Base-by-base conservation (phyloP, 371 early-diverging fungal species). In the Haplosporangium sp. region DNA sequence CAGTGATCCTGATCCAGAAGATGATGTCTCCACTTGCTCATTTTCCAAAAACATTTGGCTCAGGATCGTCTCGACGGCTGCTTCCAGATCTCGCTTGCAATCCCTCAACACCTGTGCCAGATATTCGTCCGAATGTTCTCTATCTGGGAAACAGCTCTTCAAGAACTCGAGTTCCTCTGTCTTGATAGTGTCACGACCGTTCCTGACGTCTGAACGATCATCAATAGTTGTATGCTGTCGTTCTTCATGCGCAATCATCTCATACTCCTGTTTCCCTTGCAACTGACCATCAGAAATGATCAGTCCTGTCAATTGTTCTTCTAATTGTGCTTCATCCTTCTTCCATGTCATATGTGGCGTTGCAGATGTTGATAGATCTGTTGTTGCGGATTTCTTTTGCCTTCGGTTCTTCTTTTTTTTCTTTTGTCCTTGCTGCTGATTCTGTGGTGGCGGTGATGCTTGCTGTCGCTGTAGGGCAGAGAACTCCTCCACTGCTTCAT, bases 41-140 rank as follows among this genome's bases (percentile, higher is more conserved):
- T 62, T 79, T 10, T 79, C 79, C 69, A 79, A 55, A 54, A 79
- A 79, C 65, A 79, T 79, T n/a, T 64, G 68, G 21, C 79, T 79
- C 59, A 79, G 53, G 23, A 79, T 79, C 55, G 54, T 46, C 21
- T 79, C 79, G 11, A 79, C 62, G 6, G 79, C 79, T 0, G 56
- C 46, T 43, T 79, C 79, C 29, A 72, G 50, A 45, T 79, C 73
- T n/a, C 59, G 37, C 4, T 54, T 41, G 21, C 79, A 61, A n/a
- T 67, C 73, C 45, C 62, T 59, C 45, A 79, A 37, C 6, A 71
- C 57, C 42, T 72, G 64, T 8, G 45, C 52, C 55, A 79, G 50
- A 46, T 79, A 79, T 11, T 71, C 79, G 18, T 68, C 69, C 42
- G 79, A 79, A 47, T 72, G 51, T 12, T 68, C 68, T n/a, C 46